phyloP scores from a whole-genome alignment of 208 protist genomes.

The Phytomonas serpens region DNA sequence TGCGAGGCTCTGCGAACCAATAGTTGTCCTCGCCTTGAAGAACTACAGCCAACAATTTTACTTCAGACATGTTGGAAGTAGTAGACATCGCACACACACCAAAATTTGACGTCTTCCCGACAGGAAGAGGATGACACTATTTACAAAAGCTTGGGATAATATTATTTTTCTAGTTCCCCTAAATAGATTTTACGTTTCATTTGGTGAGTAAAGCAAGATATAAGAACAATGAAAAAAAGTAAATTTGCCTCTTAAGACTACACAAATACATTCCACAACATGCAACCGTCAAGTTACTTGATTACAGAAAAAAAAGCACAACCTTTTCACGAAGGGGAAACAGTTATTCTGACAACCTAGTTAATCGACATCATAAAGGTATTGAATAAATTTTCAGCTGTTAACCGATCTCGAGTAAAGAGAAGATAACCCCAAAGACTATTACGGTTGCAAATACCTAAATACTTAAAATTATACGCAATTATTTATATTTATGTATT shows the following conservation, averaged over 20 bases:
- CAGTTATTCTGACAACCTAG: background rate
- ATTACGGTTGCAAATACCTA: background rate
- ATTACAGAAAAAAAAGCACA: background rate
- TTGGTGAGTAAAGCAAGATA: background rate
- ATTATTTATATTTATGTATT: conserved; percentile 8
- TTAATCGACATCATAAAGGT: background rate
- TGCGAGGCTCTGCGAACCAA: conserved; percentile 57
- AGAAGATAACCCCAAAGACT: background rate
- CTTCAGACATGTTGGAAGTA: background rate
- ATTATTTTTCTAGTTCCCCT: background rate
- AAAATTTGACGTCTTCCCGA: background rate
- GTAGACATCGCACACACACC: background rate
- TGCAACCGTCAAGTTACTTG: background rate
- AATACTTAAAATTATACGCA: conserved; percentile 3
- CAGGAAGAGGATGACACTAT: background rate
- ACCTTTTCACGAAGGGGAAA: background rate
- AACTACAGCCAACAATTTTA: conserved; percentile 53
- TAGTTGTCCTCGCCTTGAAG: conserved; percentile 70
- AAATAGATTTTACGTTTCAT: background rate
- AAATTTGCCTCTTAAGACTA: background rate
- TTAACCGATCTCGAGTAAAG: background rate
- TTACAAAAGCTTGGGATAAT: background rate
- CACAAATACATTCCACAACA: background rate
- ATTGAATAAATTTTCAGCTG: background rate
- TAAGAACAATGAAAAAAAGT: background rate